These are phyloP conservation scores for Magnaporthales sp. DNA, from an alignment of 2,329 filamentous ascomycete species.

Conservation along the genomic window DNA sequence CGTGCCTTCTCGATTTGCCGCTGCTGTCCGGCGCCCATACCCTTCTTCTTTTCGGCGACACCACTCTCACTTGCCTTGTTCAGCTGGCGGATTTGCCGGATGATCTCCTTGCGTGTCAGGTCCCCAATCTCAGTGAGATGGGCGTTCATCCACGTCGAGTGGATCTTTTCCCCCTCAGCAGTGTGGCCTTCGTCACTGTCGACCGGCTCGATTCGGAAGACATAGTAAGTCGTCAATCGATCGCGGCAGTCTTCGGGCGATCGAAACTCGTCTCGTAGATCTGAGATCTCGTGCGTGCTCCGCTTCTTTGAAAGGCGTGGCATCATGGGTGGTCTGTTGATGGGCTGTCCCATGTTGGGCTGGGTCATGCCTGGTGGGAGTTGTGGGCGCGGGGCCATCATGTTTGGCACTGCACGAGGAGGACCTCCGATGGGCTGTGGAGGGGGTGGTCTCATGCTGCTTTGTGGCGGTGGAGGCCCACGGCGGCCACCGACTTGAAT, in stretches of 20 bases:
- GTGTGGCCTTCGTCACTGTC: constrained; percentile 23
- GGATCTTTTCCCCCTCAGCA: neutral
- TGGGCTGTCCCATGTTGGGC: neutral
- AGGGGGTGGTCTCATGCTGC: neutral
- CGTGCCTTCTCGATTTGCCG: neutral
- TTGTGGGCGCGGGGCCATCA: neutral
- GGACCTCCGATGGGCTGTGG: neutral
- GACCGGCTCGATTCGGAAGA: neutral
- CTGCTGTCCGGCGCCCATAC: neutral
- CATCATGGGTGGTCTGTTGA: neutral
- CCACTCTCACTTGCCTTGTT: neutral
- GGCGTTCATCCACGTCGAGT: constrained; percentile 2
- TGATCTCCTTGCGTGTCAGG: neutral
- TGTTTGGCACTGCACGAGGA: neutral
- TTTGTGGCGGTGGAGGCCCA: neutral
- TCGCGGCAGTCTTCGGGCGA: constrained; percentile 1
- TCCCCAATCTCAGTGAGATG: neutral
- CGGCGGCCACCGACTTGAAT: neutral
- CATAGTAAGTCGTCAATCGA: neutral
- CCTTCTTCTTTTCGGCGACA: neutral
- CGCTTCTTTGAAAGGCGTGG: neutral
- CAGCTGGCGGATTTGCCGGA: neutral
- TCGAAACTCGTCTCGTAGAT: constrained; percentile 2
- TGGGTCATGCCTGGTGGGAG: neutral
- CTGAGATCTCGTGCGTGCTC: neutral